Base-by-base conservation (phyloP, 148 eudicot species). In the Rhododendron mucronatum region DNA sequence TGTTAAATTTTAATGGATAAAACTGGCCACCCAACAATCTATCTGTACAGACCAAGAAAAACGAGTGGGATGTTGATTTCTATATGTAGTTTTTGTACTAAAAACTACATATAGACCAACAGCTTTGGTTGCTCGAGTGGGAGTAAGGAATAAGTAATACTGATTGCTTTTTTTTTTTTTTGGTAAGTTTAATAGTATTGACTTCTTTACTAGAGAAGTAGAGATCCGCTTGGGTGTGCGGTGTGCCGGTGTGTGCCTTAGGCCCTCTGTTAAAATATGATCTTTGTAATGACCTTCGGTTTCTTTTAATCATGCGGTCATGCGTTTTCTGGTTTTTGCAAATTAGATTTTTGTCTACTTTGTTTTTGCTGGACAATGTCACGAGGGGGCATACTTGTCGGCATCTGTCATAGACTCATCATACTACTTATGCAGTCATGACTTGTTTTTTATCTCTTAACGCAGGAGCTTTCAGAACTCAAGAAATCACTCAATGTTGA, bases 401-500 rank as follows among this genome's bases (percentile, higher is more conserved):
- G 65, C 21, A 41, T 41, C 65, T 59, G 65, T 21, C 26, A 2
- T 51, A 50, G 44, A 5, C 44, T 26, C 30, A 4, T 30, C 4
- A 41, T 41, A 5, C 44, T 41, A 6, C 7, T 50, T 48, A 28
- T 80, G 39, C 51, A 82, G 15, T 44, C 26, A 14, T 63, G 37
- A 35, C 67, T 77, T 45, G 3, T 16, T 44, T 80, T 48, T 53
- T 9, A 0, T 82, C 12, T 78, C 82, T 82, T 35, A 21, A 84
- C 75, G 81, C 89, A 95, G 99, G 99, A 96, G 88, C 94, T 96
- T 83, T 90, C 96, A 63, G 98, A 91, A 73, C 94, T 96, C 69
- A 94, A 95, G 91, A 91, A 94, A 87, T 91, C 99, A 50, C 93
- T 96, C 76, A 91, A 94, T 86, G 93, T 92, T 79, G 99, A 96